Conservation (phyloP, 805 yeast species). For the Yarrowia sp. region DNA sequence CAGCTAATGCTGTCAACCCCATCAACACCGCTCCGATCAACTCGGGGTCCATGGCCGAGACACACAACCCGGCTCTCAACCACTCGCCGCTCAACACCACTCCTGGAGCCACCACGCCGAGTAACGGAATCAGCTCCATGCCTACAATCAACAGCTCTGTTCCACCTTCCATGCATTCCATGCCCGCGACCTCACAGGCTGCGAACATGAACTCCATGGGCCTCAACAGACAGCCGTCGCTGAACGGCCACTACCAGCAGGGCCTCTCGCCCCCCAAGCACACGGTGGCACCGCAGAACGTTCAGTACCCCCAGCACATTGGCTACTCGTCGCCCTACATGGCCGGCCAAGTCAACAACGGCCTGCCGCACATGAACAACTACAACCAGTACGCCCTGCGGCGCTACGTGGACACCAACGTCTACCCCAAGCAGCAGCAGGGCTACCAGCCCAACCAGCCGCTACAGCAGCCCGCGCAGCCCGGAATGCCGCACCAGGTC, state of each 20-base stretch:
- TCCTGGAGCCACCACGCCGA: slow-evolving; percentile 7
- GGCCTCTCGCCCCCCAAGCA: slow-evolving; percentile 26
- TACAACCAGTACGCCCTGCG: slow-evolving; percentile 18
- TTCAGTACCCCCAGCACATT: slow-evolving; percentile 23
- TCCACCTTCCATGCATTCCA: slow-evolving; percentile 25
- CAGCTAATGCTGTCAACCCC: background rate
- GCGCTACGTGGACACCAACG: slow-evolving; percentile 6
- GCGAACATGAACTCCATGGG: slow-evolving; percentile 1
- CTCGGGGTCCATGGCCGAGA: background rate
- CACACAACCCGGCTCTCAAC: slow-evolving; percentile 6
- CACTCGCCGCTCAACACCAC: slow-evolving; percentile 20
- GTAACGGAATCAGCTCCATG: slow-evolving; percentile 15
- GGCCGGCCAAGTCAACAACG: background rate
- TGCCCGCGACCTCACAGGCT: background rate
- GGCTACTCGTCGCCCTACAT: slow-evolving; percentile 8
- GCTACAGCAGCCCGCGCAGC: slow-evolving; percentile 15
- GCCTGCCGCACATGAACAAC: slow-evolving; percentile 23
- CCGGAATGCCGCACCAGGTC: slow-evolving; percentile 16
- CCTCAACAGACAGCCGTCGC: background rate
- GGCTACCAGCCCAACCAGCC: slow-evolving; percentile 5
- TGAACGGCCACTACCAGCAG: slow-evolving; percentile 19
- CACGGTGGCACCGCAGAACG: slow-evolving; percentile 11
- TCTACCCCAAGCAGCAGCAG: slow-evolving; percentile 9
- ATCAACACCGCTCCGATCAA: background rate
- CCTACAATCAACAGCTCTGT: slow-evolving; percentile 20